Base-by-base conservation (phyloP, 2,329 filamentous ascomycete genomes). In the Penicillium oxalicum region DNA sequence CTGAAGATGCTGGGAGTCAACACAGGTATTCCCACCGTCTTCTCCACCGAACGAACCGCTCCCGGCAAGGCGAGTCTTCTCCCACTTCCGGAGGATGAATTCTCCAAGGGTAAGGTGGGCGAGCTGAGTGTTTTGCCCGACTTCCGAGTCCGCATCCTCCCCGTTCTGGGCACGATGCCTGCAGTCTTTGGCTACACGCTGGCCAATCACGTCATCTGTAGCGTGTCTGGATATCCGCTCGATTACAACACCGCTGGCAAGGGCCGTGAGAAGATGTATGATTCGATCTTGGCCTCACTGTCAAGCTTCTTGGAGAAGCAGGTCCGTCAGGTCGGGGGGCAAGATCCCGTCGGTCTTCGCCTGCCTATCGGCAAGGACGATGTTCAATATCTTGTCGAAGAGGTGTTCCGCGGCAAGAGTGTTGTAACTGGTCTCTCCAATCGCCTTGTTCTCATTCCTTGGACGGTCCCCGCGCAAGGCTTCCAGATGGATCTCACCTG, bases 161-260 rank as follows among this genome's bases (percentile, higher is more conserved):
- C 93, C 0, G 93, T 98, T 0, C 74, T 98, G 3, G 93, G 93
- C 0, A 98, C 93, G 0, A 96, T 98, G 91, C 93, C 93, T 0
- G 91, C 93, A 2, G 85, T 97, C 0, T 98, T 98, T 67, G 93
- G 93, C 7, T 87, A 96, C 48, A 87, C 86, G 0, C 82, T 88
- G 7, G 93, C 93, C 4, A 98, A 97, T 69, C 89, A 97, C 65
- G 83, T 97, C 51, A 91, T 98, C 56, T 78, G 95, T 48, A 81
- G 83, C 49, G 80, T 97, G 40, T 71, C 78, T 55, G 87, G 84
- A 6, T 98, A 98, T 61, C 93, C 93, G 0, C 69, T 69, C 42
- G 80, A 86, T 41, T 90, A 95, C 54, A 95, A 93, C 65, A 73
- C 88, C 0, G 82, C 84, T 0, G 83, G 81, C 45, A 96, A 96